Evolutionary conservation across 2,329 filamentous ascomycete species (phyloP), one percentile per base, ranked within the genome.

Genomic region (Beauveria scarabaeidicola): DNA sequence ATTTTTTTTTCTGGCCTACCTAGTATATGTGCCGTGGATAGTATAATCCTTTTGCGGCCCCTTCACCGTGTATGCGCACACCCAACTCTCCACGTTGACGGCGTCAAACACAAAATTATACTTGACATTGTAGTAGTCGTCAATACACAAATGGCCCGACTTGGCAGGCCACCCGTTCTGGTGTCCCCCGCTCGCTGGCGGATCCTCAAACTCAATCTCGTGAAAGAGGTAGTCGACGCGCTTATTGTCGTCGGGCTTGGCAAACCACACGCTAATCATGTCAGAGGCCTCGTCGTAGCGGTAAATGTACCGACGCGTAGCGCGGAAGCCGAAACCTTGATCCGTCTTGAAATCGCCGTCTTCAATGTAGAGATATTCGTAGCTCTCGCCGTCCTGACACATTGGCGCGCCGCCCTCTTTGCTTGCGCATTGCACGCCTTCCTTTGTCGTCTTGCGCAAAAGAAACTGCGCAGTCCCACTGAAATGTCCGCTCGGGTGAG

Each of bases 31-130:
- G 1, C 81, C 82, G 9, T 73, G 70, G 57, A 87, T 84, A 0
- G 74, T 81, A 67, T 91, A 91, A 67, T 91, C 85, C 73, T 91
- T 91, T 69, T 84, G 84, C 2, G 88, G 88, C 0, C 88, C 89
- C 27, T 80, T 82, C 1, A 91, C 88, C 1, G 77, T 78, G 65
- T 90, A 90, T 56, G 75, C 79, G 48, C 88, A 75, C 32, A 71
- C 78, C 82, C 86, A 90, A 27, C 77, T 71, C 56, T 69, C 69
- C 64, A 90, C 65, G 47, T 80, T 80, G 1, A 86, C 75, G 13
- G 81, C 83, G 52, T 77, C 69, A 64, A 86, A 88, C 9, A 70
- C 71, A 70, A 92, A 92, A 62, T 84, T 79, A 69, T 90, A 91
- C 48, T 77, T 75, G 44, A 88, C 86, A 59, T 88, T 78, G 67